Evolutionary conservation across 179 eudicot species (phyloP).

Genomic region (Actinidia chinensis): DNA sequence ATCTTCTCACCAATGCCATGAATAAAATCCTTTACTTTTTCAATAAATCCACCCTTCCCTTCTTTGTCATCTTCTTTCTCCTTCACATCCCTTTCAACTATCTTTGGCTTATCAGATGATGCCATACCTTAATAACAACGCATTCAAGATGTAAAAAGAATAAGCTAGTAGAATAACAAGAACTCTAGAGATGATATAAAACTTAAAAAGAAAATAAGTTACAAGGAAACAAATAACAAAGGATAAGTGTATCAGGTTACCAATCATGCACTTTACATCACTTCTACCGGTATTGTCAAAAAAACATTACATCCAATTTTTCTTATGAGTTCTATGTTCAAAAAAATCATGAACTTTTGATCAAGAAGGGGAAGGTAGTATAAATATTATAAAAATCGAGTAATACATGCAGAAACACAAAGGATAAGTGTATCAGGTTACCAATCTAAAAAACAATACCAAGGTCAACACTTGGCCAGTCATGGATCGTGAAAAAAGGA

Average conservation of each 20-base stretch:
- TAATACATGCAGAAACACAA: not conserved
- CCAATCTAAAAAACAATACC: not conserved
- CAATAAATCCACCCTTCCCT: constrained; percentile 60
- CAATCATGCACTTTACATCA: not conserved
- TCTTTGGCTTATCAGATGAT: constrained; percentile 64
- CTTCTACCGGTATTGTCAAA: not conserved
- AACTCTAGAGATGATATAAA: not conserved
- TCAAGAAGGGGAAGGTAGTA: not conserved
- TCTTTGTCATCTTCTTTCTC: constrained; percentile 48
- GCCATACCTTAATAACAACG: constrained; percentile 45
- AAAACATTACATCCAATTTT: not conserved
- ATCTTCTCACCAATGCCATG: constrained; percentile 90
- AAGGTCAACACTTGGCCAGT: not conserved
- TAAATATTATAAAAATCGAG: not conserved
- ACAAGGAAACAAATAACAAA: not conserved
- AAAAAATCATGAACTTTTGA: not conserved
- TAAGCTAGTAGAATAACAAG: not conserved
- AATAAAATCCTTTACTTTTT: constrained; percentile 71
- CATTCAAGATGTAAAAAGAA: constrained; percentile 2
- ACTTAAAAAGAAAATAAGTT: not conserved
- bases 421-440: not conserved
- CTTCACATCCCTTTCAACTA: constrained; percentile 47
- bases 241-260: not conserved
- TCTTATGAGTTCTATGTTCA: not conserved
- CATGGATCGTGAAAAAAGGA: not conserved